Base-by-base conservation (phyloP, 2,329 filamentous ascomycete genomes). In the Aspergillus quadrilineatus region DNA sequence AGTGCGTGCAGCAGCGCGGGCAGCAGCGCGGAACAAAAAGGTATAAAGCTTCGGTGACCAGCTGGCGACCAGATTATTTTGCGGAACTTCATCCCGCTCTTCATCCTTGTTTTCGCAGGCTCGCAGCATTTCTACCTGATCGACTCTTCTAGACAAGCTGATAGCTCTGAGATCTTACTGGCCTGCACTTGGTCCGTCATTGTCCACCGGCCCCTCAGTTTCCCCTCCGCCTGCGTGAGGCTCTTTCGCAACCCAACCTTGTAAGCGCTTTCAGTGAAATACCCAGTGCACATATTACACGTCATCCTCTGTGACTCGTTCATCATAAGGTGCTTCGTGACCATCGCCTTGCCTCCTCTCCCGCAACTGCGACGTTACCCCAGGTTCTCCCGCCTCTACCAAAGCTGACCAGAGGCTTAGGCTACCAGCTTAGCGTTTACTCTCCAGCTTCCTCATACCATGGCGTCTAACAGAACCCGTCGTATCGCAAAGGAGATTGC, bases 391-490 rank as follows among this genome's bases (percentile, higher is more conserved):
- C 22, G 22, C 22, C 45, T 7, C 44, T 42, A 7, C 15, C 6
- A 14, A 29, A 39, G 8, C 45, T 43, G 10, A 43, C 53, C 28
- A 44, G 12, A 43, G 28, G 30, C 4, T 54, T 32, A 53, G 41
- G 34, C 50, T 29, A 34, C 32, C 32, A 45, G 41, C 41, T 28
- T 28, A 30, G 14, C 41, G 7, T 30, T 22, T 37, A 17, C 22
- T 29, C n/a, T 37, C 9, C 15, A 37, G 9, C 49, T 44, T 15
- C 14, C 14, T 30, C 6, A n/a, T 22, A n/a, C 52, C 67, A 85
- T 85, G 79, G 73, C 81, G 58, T 79, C 81, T 53, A 84, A 85
- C 66, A 79, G 83, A 53, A 77, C 78, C 53, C 79, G 84, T 62
- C 82, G 85, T 57, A 75, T 80, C 56, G 73, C 73, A 41, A 80